Evolutionary conservation across 768 basidiomycete genomes (phyloP).

Genomic region (Podaxis sp.): DNA sequence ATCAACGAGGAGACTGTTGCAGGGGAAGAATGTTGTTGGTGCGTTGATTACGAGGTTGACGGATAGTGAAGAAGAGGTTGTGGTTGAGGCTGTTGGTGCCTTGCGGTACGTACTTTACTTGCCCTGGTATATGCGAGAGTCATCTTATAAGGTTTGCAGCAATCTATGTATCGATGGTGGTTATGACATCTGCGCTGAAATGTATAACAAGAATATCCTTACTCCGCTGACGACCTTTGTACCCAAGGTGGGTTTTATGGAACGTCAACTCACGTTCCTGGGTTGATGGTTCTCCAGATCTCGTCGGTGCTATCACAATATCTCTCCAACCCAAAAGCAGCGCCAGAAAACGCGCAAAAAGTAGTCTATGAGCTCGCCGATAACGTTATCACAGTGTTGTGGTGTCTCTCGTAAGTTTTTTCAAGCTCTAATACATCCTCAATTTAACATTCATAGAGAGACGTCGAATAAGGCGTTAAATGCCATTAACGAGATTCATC

Average conservation of each 20-base stretch:
- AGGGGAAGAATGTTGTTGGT: conserved; percentile 89
- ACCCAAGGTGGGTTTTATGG: conserved; percentile 57
- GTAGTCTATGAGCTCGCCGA: conserved; percentile 87
- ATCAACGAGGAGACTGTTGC: conserved; percentile 84
- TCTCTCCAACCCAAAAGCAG: conserved; percentile 55
- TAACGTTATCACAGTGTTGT: conserved; percentile 88
- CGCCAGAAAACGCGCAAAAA: conserved; percentile 69
- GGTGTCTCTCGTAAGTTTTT: conserved; percentile 88
- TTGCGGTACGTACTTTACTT: conserved; percentile 58
- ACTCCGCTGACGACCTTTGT: conserved; percentile 73
- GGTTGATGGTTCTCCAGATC: conserved; percentile 47
- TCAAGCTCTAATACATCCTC: neutral
- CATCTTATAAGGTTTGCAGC: conserved; percentile 37
- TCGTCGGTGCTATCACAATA: conserved; percentile 70
- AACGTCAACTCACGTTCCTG: neutral
- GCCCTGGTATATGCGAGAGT: neutral
- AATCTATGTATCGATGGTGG: conserved; percentile 96
- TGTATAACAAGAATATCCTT: conserved; percentile 95
- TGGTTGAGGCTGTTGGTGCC: conserved; percentile 86
- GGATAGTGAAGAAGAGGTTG: conserved; percentile 87
- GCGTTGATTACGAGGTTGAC: conserved; percentile 83
- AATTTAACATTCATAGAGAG: conserved; percentile 56
- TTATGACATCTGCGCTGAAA: conserved; percentile 92
- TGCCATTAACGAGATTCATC: conserved; percentile 78
- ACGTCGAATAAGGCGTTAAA: conserved; percentile 90